Conservation (phyloP, 768 basidiomycete species). For the Suillus alpinus region DNA sequence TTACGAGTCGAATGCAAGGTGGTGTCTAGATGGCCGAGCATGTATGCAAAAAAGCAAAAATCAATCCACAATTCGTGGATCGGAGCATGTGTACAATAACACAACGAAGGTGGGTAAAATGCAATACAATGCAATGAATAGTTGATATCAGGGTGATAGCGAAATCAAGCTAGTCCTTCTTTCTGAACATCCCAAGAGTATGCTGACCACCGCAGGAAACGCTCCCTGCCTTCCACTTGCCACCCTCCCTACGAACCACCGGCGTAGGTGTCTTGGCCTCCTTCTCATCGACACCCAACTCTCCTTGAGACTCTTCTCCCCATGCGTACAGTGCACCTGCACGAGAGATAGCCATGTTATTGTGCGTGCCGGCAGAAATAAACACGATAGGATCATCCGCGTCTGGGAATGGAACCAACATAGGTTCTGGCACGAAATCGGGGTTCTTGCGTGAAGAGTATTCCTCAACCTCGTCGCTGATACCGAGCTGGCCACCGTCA, state of each 20-base stretch:
- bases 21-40: slow-evolving; percentile 7
- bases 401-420: slow-evolving; percentile 63
- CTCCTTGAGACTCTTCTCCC: slow-evolving; percentile 78
- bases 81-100: slow-evolving; percentile 13
- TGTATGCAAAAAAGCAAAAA: slow-evolving; percentile 14
- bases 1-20: not conserved
- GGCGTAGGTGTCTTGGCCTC: slow-evolving; percentile 62
- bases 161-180: slow-evolving; percentile 38
- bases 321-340: slow-evolving; percentile 71
- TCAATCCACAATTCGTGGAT: slow-evolving; percentile 15
- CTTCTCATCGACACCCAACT: slow-evolving; percentile 63
- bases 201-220: slow-evolving; percentile 81
- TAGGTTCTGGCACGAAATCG: slow-evolving; percentile 66
- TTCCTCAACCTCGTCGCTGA: slow-evolving; percentile 64
- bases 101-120: slow-evolving; percentile 9
- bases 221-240: slow-evolving; percentile 51
- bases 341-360: slow-evolving; percentile 66
- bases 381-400: slow-evolving; percentile 60
- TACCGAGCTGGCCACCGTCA: slow-evolving; percentile 82
- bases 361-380: slow-evolving; percentile 68
- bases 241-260: slow-evolving; percentile 72
- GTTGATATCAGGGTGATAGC: not conserved
- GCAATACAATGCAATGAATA: slow-evolving; percentile 17
- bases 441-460: slow-evolving; percentile 50
- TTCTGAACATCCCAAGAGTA: slow-evolving; percentile 68